Evolutionary conservation across 768 basidiomycete genomes (phyloP).

Genomic region (Kwoniella botswanensis): DNA sequence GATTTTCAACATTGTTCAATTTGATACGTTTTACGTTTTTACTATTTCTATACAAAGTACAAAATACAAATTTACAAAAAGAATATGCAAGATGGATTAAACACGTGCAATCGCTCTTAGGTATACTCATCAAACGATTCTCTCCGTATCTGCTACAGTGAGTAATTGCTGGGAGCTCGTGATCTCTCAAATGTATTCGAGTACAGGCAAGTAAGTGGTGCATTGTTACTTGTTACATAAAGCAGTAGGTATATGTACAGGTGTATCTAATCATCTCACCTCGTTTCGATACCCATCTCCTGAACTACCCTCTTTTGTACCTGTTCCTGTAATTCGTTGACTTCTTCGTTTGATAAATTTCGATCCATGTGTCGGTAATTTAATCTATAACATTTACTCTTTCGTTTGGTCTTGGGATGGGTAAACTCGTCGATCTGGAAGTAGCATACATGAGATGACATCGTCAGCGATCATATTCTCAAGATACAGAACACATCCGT

Average conservation of each 20-base stretch:
- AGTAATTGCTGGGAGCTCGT: too few species aligned
- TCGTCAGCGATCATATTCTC: background rate
- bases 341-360: slow-evolving; percentile 86
- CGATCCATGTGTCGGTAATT: slow-evolving; percentile 98
- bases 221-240: too few species aligned
- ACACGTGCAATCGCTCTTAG: too few species aligned
- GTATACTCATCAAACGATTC: too few species aligned
- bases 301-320: slow-evolving; percentile 53
- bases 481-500: too few species aligned
- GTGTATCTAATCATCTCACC: slow-evolving; percentile 35
- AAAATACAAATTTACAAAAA: too few species aligned
- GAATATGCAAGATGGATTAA: too few species aligned
- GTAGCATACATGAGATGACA: background rate
- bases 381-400: slow-evolving; percentile 84
- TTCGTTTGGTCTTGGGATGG: slow-evolving; percentile 82
- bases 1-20: background rate
- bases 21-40: too few species aligned
- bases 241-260: background rate
- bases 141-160: too few species aligned
- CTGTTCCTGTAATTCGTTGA: slow-evolving; percentile 73
- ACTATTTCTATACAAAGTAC: too few species aligned
- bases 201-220: too few species aligned
- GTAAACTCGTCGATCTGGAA: slow-evolving; percentile 84
- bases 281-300: slow-evolving; percentile 60
- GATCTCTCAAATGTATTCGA: too few species aligned